A percentile compares a stretch with the other conserved stretches of the same genome.
These are phyloP conservation scores for Fusarium lyarnte DNA, from an alignment of 2,329 filamentous ascomycete genomes.

Conservation along the genomic window DNA sequence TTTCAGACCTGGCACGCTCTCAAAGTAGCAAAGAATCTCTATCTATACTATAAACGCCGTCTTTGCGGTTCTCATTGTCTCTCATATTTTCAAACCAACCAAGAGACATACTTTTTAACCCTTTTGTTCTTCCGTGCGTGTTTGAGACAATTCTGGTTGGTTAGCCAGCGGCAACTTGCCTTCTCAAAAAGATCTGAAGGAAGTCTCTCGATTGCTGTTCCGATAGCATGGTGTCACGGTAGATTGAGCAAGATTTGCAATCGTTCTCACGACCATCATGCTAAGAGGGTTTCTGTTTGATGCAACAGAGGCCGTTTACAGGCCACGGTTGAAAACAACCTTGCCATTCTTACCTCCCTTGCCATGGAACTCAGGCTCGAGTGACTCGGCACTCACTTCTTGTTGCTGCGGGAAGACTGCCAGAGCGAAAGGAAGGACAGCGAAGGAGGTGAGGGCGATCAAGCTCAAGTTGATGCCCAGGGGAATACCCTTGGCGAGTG, in stretches of 20 bases:
- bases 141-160: not conserved
- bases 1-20: conserved; percentile 11
- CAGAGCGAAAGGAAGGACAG: conserved; percentile 88
- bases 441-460: conserved; percentile 86
- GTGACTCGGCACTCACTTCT: conserved; percentile 74
- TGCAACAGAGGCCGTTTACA: conserved; percentile 61
- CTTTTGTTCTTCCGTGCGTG: not conserved
- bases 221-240: not conserved
- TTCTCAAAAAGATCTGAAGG: not conserved
- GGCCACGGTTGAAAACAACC: conserved; percentile 97
- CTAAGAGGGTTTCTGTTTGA: not conserved
- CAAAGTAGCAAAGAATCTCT: conserved; percentile 5
- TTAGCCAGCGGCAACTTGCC: not conserved
- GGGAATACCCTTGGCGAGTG: conserved; percentile 64
- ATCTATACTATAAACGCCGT: conserved; percentile 26
- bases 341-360: conserved; percentile 80
- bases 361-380: conserved; percentile 89
- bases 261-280: not conserved
- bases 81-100: not conserved
- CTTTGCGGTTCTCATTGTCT: not conserved
- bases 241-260: not conserved
- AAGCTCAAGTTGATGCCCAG: conserved; percentile 86
- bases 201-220: not conserved
- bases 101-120: not conserved
- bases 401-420: conserved; percentile 94